Conservation (phyloP, 371 early-diverging fungal species). For the Choanephora cucurbitarum region DNA sequence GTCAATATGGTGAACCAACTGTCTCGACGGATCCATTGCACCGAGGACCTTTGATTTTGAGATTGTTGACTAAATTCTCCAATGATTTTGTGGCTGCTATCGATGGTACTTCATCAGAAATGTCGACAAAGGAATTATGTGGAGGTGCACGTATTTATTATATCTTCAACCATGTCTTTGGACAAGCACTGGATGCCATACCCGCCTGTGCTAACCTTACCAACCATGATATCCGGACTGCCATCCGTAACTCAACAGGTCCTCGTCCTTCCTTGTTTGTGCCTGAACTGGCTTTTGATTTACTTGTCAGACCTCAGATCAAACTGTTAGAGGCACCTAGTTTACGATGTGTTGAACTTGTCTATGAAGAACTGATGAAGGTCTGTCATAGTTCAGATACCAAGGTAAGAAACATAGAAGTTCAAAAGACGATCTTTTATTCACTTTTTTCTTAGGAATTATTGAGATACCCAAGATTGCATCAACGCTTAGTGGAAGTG, state of each 20-base stretch:
- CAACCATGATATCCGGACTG: conserved; percentile 83
- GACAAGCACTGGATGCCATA: conserved; percentile 75
- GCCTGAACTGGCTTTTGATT: conserved; percentile 88
- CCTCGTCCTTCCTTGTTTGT: conserved; percentile 89
- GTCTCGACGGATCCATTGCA: conserved; percentile 56
- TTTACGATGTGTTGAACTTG: conserved; percentile 82
- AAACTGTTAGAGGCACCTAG: conserved; percentile 80
- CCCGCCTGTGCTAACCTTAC: conserved; percentile 77
- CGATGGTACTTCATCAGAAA: conserved; percentile 81
- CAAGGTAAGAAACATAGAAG: background rate
- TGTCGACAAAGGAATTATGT: conserved; percentile 89
- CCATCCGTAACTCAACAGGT: conserved; percentile 90
- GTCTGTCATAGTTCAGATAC: conserved; percentile 85
- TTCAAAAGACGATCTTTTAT: too few species aligned
- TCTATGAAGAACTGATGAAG: conserved; percentile 85
- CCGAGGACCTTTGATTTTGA: conserved; percentile 68
- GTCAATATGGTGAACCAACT: conserved; percentile 70
- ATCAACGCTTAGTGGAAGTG: conserved; percentile 74
- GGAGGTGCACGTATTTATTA: conserved; percentile 92
- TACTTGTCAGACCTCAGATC: conserved; percentile 84
- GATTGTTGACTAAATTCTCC: conserved; percentile 80
- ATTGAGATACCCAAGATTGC: conserved; percentile 77
- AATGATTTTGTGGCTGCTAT: conserved; percentile 79
- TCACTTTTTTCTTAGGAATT: conserved; percentile 49
- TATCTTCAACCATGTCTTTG: conserved; percentile 87